A percentile compares a stretch with the other conserved stretches of the same genome.
Conservation (phyloP, 371 early-diverging fungal genomes). For the Mucor piriformis region DNA sequence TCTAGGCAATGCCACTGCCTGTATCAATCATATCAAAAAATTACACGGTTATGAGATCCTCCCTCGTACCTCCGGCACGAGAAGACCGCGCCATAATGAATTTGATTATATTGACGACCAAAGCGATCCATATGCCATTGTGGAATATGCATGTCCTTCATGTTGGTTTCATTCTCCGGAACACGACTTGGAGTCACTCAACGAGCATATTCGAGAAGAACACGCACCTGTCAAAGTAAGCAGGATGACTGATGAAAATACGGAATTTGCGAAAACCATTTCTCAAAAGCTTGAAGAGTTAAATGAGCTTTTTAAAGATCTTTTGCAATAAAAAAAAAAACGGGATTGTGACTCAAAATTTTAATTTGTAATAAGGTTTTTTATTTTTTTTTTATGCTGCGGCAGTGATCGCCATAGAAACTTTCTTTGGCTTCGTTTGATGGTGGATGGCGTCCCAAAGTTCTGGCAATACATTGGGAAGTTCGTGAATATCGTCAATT, state of each 20-base stretch:
- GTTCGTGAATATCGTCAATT: conserved; percentile 61
- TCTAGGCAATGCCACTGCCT: background rate
- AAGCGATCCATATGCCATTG: background rate
- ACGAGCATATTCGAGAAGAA: background rate
- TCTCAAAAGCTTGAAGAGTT: too few relatives aligned
- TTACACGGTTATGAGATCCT: conserved; percentile 13
- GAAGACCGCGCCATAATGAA: background rate
- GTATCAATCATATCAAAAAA: conserved; percentile 7
- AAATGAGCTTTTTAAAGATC: too few relatives aligned
- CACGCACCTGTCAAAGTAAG: background rate
- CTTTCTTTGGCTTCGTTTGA: conserved; percentile 8
- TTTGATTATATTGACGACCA: background rate
- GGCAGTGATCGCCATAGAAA: conserved; percentile 12
- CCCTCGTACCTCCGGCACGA: background rate
- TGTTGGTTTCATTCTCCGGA: conserved; percentile 22
- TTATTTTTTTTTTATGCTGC: conserved; percentile 9
- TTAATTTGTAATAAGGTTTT: too few relatives aligned
- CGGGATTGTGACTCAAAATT: too few relatives aligned
- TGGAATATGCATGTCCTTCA: conserved; percentile 13
- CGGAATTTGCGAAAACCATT: too few relatives aligned
- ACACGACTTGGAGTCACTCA: background rate
- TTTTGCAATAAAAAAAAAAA: too few relatives aligned
- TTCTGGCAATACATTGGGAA: conserved; percentile 63
- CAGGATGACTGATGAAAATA: too few relatives aligned
- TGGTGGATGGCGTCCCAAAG: conserved; percentile 43